Evolutionary conservation across 257 asterid genomes (phyloP).

Genomic region (Solanum gandarillasii): DNA sequence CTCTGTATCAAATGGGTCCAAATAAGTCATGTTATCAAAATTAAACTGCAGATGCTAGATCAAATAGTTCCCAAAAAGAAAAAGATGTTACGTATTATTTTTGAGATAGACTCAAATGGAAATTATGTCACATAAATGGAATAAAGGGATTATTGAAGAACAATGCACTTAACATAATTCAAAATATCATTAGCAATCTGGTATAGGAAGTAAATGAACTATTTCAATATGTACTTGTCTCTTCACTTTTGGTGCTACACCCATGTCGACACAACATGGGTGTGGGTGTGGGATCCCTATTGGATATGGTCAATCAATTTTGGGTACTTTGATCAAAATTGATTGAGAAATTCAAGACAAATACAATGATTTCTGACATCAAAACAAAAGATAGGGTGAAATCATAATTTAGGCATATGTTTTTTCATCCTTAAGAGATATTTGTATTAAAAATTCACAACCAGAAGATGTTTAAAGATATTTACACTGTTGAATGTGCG

Average conservation of each 20-base stretch:
- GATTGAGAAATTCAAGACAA: not conserved
- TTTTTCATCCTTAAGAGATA: not conserved
- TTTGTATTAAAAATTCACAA: not conserved
- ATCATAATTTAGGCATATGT: not conserved
- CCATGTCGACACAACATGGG: not conserved
- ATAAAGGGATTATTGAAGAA: not conserved
- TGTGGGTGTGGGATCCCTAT: not conserved
- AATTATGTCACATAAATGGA: not conserved
- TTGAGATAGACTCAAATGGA: not conserved
- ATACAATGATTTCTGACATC: not conserved
- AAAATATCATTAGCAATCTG: not conserved
- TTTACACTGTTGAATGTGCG: not conserved
- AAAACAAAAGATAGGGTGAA: not conserved
- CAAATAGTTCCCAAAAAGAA: not conserved
- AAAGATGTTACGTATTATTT: not conserved
- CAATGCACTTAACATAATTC: not conserved
- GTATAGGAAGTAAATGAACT: not conserved
- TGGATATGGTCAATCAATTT: too few relatives aligned
- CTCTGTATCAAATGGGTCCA: not conserved
- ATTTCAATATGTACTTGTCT: not conserved
- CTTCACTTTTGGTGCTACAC: not conserved
- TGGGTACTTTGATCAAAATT: not conserved
- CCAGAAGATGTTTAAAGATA: not conserved
- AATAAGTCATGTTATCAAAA: not conserved
- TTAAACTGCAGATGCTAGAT: not conserved